Evolutionary conservation across 805 yeast species (phyloP).

Genomic region (Yarrowia bubula): DNA sequence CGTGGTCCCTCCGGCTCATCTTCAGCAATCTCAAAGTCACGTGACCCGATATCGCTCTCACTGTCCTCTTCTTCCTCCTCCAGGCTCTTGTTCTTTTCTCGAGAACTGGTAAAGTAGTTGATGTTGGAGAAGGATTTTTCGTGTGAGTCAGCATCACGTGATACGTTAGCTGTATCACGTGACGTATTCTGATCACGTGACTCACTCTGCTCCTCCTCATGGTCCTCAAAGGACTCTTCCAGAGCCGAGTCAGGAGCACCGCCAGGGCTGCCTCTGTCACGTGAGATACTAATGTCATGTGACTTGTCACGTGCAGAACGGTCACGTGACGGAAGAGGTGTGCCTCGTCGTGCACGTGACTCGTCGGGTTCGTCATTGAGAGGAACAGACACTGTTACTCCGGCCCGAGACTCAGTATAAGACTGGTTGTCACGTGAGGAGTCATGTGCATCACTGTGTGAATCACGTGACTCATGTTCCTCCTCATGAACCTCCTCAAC

Average conservation of each 20-base stretch:
- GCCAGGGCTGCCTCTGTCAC: constrained; percentile 14
- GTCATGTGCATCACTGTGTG: not conserved
- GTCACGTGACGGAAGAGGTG: constrained; percentile 11
- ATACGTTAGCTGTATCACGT: not conserved
- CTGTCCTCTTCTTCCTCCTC: not conserved
- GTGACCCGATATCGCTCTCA: not conserved
- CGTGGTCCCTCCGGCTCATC: not conserved
- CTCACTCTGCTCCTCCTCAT: not conserved
- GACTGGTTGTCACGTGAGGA: not conserved
- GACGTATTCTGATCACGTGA: not conserved
- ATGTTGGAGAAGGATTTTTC: constrained; percentile 5
- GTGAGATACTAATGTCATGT: constrained; percentile 7
- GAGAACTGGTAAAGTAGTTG: constrained; percentile 8
- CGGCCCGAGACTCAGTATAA: not conserved
- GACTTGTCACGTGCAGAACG: not conserved
- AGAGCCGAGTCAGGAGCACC: constrained; percentile 20
- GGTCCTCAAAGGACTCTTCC: not conserved
- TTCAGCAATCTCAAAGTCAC: not conserved
- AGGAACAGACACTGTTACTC: not conserved
- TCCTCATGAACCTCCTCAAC: not conserved
- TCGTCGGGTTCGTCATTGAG: not conserved
- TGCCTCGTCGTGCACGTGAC: not conserved
- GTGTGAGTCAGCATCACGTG: not conserved
- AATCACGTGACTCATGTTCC: not conserved
- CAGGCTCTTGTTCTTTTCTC: constrained; percentile 4